phyloP scores from a whole-genome alignment of 2,329 filamentous ascomycete species.

The Thermomyces lanuginosus region DNA sequence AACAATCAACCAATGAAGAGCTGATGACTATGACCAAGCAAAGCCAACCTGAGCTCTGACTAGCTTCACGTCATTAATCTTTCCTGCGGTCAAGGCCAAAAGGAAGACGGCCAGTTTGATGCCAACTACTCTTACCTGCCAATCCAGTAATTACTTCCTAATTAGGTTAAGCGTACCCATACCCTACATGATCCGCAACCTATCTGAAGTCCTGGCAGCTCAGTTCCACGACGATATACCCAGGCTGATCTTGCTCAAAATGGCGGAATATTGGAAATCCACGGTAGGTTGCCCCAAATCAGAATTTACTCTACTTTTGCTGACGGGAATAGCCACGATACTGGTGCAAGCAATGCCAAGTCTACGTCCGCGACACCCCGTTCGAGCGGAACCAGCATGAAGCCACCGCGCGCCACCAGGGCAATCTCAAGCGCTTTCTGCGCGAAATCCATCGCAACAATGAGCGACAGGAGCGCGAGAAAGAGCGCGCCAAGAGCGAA shows the following conservation, averaged over 20 bases:
- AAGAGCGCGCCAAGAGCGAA: slow-evolving; percentile 67
- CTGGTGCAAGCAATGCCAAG: slow-evolving; percentile 95
- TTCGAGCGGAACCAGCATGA: slow-evolving; percentile 84
- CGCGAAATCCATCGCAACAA: slow-evolving; percentile 74
- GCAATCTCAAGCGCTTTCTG: slow-evolving; percentile 72
- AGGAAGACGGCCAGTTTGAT: too few species aligned
- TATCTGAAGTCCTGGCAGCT: slow-evolving; percentile 1
- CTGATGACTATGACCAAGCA: too few species aligned
- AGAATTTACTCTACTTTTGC: slow-evolving; percentile 1
- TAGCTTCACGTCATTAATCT: too few species aligned
- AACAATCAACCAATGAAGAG: too few species aligned
- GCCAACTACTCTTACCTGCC: too few species aligned
- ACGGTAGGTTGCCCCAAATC: slow-evolving; percentile 36
- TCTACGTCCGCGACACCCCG: slow-evolving; percentile 80
- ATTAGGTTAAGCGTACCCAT: too few species aligned
- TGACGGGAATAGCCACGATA: slow-evolving; percentile 52
- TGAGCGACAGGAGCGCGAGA: slow-evolving; percentile 64
- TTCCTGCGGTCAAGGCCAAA: too few species aligned
- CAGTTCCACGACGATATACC: too few species aligned
- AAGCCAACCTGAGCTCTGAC: too few species aligned
- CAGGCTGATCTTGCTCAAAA: too few species aligned
- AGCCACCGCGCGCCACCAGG: slow-evolving; percentile 68
- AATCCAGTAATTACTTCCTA: too few species aligned
- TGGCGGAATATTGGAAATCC: slow-evolving; percentile 99
- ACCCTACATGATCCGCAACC: too few species aligned